Evolutionary conservation across 768 basidiomycete genomes (phyloP), one percentile per base, ranked within the genome.

Genomic region (Pleurotus platypus): DNA sequence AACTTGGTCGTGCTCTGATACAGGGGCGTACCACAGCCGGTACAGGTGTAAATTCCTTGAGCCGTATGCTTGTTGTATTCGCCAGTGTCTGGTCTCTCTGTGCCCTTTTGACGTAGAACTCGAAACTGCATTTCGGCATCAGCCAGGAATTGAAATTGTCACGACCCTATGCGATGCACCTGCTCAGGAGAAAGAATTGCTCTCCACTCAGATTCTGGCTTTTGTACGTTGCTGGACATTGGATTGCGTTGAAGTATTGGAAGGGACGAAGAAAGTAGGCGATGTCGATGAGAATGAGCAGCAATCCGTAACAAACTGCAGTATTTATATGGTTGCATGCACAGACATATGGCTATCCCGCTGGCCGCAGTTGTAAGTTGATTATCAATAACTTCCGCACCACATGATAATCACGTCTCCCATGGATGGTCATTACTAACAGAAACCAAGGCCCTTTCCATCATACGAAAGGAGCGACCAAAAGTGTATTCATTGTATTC

Each of bases 1-100:
- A 96, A 97, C 73, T 97, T 97, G 61, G 92, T 94, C 24, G 77
- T 78, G 65, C 89, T 91, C 77, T 87, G 91, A 77, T 96, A 97
- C 49, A 97, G 73, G 1, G 93, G 87, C 2, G 91, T 84, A 37
- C 78, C 78, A 69, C 94, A 96, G 6, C 82, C 94, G 7, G 84
- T 87, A 66, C 94, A 95, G 45, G 72, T 63, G 67, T 94, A 96
- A 1, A 86, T 78, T 7, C 94, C 94, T 26, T 80, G 66, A 2
- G 75, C 82, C 20, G 69, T 69, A 70, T 82, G 79, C 56, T 93
- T 79, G 60, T 95, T 84, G 67, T 91, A 94, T 66, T 87, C 73
- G n/a, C 90, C 92, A 2, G 86, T 90, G 2, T 86, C 83, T 20
- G 92, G 73, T 5, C 68, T 64, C 65, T 98, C 95, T 1, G 95